These are phyloP conservation scores for Amylocarpus encephaloides DNA, from an alignment of 2,329 filamentous ascomycete genomes.

Conservation along the genomic window DNA sequence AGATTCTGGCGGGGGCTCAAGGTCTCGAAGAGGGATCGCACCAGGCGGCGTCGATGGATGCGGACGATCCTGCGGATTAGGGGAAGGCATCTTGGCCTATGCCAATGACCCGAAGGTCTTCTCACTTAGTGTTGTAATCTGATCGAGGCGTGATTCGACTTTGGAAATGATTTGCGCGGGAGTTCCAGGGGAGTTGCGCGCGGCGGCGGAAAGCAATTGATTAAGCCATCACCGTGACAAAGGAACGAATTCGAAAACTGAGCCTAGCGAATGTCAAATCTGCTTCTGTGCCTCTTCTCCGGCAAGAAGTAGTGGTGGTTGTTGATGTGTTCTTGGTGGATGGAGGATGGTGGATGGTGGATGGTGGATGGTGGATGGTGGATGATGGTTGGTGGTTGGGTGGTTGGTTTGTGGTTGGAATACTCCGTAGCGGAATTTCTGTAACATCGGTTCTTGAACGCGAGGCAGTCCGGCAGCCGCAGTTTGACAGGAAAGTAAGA, in stretches of 20 bases:
- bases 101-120: slow-evolving; percentile 18
- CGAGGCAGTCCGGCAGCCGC: background rate
- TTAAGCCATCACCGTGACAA: slow-evolving; percentile 15
- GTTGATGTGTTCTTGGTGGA: too few species aligned
- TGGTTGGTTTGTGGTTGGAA: background rate
- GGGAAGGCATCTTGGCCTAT: slow-evolving; percentile 40
- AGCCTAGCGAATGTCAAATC: background rate
- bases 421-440: background rate
- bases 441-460: background rate
- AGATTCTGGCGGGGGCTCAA: slow-evolving; percentile 36
- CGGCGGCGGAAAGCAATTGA: slow-evolving; percentile 1
- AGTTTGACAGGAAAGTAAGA: background rate
- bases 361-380: too few species aligned
- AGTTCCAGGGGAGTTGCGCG: background rate
- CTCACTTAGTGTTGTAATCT: slow-evolving; percentile 9
- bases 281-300: background rate
- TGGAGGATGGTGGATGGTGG: too few species aligned
- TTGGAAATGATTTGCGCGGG: background rate
- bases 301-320: background rate
- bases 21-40: slow-evolving; percentile 67
- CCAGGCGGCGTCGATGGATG: slow-evolving; percentile 43
- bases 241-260: background rate
- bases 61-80: slow-evolving; percentile 37
- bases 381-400: too few species aligned
- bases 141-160: background rate